Evolutionary conservation across 768 basidiomycete genomes (phyloP).

Genomic region (Tricholoma hemisulphureum): DNA sequence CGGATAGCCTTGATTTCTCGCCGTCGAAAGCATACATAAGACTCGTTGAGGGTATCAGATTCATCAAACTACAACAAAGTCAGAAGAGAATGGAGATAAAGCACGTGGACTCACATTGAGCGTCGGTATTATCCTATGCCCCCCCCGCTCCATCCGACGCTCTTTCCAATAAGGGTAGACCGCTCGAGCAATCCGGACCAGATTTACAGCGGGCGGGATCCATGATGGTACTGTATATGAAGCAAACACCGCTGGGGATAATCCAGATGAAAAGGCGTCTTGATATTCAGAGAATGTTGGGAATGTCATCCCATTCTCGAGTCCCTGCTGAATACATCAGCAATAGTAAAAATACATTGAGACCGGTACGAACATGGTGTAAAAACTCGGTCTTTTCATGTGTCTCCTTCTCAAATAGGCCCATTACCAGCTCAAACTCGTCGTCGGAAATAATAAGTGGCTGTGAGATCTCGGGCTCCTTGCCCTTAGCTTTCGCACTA

Average conservation of each 20-base stretch:
- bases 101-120: slow-evolving; percentile 68
- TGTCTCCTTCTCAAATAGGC: slow-evolving; percentile 86
- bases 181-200: slow-evolving; percentile 67
- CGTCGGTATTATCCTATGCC: slow-evolving; percentile 81
- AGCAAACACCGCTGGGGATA: slow-evolving; percentile 66
- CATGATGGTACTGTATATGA: slow-evolving; percentile 64
- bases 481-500: slow-evolving; percentile 80
- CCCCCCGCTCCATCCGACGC: slow-evolving; percentile 74
- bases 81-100: slow-evolving; percentile 3
- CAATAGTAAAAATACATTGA: slow-evolving; percentile 31
- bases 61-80: slow-evolving; percentile 63
- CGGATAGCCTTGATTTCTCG: slow-evolving; percentile 92
- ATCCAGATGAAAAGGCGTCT: slow-evolving; percentile 57
- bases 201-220: slow-evolving; percentile 59
- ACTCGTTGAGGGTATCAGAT: slow-evolving; percentile 84
- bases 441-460: slow-evolving; percentile 79
- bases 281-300: slow-evolving; percentile 75
- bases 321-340: slow-evolving; percentile 38
- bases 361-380: slow-evolving; percentile 72
- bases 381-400: slow-evolving; percentile 88
- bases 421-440: slow-evolving; percentile 95
- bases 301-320: slow-evolving; percentile 67
- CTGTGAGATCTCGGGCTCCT: slow-evolving; percentile 69
- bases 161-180: slow-evolving; percentile 92
- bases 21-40: slow-evolving; percentile 95